Percentiles rank a stretch among this genome's conserved stretches.
Evolutionary conservation across 495 filamentous ascomycete genomes (phyloP).

Genomic region (Aspergillus affinis): DNA sequence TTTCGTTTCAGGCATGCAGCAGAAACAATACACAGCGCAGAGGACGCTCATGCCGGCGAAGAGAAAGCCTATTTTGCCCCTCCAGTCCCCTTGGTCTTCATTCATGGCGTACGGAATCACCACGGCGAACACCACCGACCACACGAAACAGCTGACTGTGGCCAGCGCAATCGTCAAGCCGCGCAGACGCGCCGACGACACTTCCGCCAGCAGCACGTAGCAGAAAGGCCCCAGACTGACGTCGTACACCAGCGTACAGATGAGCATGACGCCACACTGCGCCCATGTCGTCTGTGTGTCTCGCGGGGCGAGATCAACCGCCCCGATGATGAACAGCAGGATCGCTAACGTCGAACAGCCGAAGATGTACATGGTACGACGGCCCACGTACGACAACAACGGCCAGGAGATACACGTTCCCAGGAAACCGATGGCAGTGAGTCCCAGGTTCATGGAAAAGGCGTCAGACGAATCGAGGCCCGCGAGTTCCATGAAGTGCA

Average conservation of each 20-base stretch:
- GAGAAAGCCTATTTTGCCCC: slow-evolving; percentile 67
- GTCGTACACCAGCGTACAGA: slow-evolving; percentile 59
- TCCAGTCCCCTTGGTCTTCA: slow-evolving; percentile 57
- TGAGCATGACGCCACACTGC: slow-evolving; percentile 56
- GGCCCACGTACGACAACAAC: slow-evolving; percentile 58
- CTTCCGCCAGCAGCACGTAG: slow-evolving; percentile 63
- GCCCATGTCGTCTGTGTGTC: slow-evolving; percentile 47
- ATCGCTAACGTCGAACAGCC: slow-evolving; percentile 49
- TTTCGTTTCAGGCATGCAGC: slow-evolving; percentile 61
- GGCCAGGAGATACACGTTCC: slow-evolving; percentile 67
- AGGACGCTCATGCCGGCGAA: slow-evolving; percentile 54
- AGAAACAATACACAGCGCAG: slow-evolving; percentile 47
- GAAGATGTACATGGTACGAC: slow-evolving; percentile 53
- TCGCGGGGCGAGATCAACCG: slow-evolving; percentile 50
- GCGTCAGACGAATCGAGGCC: slow-evolving; percentile 56
- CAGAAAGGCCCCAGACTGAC: slow-evolving; percentile 62
- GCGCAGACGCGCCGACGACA: slow-evolving; percentile 57
- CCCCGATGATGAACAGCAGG: slow-evolving; percentile 58
- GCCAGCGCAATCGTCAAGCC: slow-evolving; percentile 64
- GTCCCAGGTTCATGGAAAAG: slow-evolving; percentile 64
- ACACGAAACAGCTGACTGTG: slow-evolving; percentile 54
- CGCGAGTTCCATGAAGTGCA: slow-evolving; percentile 57
- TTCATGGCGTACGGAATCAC: slow-evolving; percentile 69
- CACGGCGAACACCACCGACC: slow-evolving; percentile 62
- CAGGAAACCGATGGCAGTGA: slow-evolving; percentile 63